Evolutionary conservation across 768 basidiomycete genomes (phyloP).

Genomic region (Flagelloscypha sp.): DNA sequence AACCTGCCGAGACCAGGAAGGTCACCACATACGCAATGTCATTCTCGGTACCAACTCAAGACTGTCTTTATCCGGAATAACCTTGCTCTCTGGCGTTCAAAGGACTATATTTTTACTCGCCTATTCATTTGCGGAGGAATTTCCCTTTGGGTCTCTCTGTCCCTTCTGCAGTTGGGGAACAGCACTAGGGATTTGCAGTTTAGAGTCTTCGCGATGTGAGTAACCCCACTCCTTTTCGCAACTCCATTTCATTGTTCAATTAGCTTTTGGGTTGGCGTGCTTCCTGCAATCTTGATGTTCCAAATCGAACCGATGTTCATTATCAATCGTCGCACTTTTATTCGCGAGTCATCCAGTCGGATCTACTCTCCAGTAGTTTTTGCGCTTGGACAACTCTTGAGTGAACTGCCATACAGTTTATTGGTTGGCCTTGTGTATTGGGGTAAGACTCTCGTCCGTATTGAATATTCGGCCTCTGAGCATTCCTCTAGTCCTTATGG

Average conservation of each 20-base stretch:
- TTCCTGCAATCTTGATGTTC: slow-evolving; percentile 70
- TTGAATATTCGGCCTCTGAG: no score
- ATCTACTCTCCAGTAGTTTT: slow-evolving; percentile 86
- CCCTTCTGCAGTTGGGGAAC: slow-evolving; percentile 68
- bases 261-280: slow-evolving; percentile 59
- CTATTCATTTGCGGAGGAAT: slow-evolving; percentile 69
- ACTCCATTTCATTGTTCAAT: not conserved
- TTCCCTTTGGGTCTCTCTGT: slow-evolving; percentile 65
- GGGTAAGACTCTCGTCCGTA: no score
- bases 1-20: slow-evolving; percentile 29
- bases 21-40: slow-evolving; percentile 57
- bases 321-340: slow-evolving; percentile 47
- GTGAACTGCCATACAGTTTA: slow-evolving; percentile 72
- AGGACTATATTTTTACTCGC: slow-evolving; percentile 80
- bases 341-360: slow-evolving; percentile 65
- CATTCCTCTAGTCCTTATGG: no score
- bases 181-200: slow-evolving; percentile 65
- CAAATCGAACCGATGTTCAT: slow-evolving; percentile 84
- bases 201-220: slow-evolving; percentile 71
- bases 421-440: slow-evolving; percentile 70
- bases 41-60: slow-evolving; percentile 65
- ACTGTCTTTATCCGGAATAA: slow-evolving; percentile 62
- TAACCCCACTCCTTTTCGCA: slow-evolving; percentile 2
- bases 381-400: slow-evolving; percentile 70
- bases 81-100: slow-evolving; percentile 70